A percentile compares a stretch with the other conserved stretches of the same genome.
These are phyloP conservation scores for Xenosphaeropsis pyriputrescens DNA, from an alignment of 2,329 filamentous ascomycete species.

Conservation along the genomic window DNA sequence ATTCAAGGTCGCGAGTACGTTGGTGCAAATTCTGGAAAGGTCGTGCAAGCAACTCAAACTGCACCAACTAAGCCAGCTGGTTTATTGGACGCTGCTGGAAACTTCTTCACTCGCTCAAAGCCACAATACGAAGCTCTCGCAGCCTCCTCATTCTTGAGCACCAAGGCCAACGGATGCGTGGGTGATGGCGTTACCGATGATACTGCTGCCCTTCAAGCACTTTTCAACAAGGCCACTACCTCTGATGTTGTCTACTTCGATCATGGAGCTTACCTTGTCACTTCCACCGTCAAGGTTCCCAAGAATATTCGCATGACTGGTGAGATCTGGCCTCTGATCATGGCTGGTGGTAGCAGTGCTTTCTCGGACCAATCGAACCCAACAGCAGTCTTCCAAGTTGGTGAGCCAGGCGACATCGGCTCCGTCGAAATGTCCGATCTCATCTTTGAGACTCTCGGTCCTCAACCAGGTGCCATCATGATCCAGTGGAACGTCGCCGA, in stretches of 20 bases:
- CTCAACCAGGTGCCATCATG: constrained; percentile 76
- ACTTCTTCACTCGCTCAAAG: constrained; percentile 71
- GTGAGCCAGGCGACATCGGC: constrained; percentile 61
- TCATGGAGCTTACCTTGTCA: constrained; percentile 57
- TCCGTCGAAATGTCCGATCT: constrained; percentile 78
- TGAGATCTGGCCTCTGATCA: constrained; percentile 81
- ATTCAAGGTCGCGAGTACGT: constrained; percentile 66
- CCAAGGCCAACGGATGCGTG: constrained; percentile 69
- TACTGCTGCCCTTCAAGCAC: constrained; percentile 66
- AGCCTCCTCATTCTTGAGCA: constrained; percentile 61
- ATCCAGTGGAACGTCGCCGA: constrained; percentile 82
- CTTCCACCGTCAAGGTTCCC: constrained; percentile 55
- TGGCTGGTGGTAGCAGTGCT: constrained; percentile 56
- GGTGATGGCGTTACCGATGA: constrained; percentile 84
- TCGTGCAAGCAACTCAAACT: constrained; percentile 43
- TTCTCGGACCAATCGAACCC: constrained; percentile 68
- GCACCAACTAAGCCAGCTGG: constrained; percentile 46
- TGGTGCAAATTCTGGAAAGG: constrained; percentile 26
- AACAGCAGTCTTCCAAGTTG: constrained; percentile 74
- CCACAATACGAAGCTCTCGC: constrained; percentile 68
- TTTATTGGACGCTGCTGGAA: constrained; percentile 49
- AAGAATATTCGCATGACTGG: constrained; percentile 78
- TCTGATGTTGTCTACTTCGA: constrained; percentile 59
- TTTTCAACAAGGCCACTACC: constrained; percentile 51
- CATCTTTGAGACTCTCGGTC: constrained; percentile 70